phyloP scores from a whole-genome alignment of 306 rosid species.

The Ziziphus jujuba region DNA sequence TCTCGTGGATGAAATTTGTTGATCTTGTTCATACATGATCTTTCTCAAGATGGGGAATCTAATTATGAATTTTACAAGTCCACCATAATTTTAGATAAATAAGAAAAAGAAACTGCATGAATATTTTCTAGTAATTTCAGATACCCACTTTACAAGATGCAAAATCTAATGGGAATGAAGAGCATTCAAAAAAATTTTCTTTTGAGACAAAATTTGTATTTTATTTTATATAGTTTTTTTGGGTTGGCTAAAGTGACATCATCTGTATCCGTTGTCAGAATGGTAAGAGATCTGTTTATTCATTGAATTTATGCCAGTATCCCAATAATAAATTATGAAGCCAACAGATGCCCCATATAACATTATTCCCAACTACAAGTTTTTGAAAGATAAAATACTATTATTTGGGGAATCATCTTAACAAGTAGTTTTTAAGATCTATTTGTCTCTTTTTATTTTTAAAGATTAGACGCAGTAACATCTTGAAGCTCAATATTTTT shows the following conservation, averaged over 20 bases:
- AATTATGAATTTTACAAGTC: conserved; percentile 25
- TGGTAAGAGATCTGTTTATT: conserved; percentile 14
- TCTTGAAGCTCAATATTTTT: conserved; percentile 13
- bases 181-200: not conserved
- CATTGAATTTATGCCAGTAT: conserved; percentile 28
- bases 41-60: conserved; percentile 1
- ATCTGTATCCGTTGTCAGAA: conserved; percentile 40
- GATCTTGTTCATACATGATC: not conserved
- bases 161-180: conserved; percentile 27
- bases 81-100: conserved; percentile 23
- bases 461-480: conserved; percentile 13
- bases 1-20: conserved; percentile 1
- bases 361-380: conserved; percentile 22
- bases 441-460: not conserved
- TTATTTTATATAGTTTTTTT: not conserved
- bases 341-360: conserved; percentile 30
- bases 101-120: conserved; percentile 22
- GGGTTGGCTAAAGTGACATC: conserved; percentile 28
- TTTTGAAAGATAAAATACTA: not conserved
- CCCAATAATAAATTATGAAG: conserved; percentile 18
- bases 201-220: not conserved
- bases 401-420: conserved; percentile 21
- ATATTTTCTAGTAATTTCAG: conserved; percentile 35
- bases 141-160: conserved; percentile 45
- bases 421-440: conserved; percentile 1